Evolutionary conservation across 2,329 filamentous ascomycete genomes (phyloP).

Genomic region (Nemania abortiva): DNA sequence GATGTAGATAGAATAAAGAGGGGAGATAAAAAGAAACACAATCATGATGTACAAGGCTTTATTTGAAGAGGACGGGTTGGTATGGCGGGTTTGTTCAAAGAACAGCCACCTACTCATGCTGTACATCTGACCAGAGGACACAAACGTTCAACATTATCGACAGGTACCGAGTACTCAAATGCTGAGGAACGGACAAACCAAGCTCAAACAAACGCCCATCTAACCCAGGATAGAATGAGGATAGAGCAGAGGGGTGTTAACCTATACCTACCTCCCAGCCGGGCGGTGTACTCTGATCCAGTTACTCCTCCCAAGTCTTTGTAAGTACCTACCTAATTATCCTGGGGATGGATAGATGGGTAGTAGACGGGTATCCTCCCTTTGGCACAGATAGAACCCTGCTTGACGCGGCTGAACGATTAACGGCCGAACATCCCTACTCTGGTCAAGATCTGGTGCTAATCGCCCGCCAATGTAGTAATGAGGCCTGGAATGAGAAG

Average conservation of each 20-base stretch:
- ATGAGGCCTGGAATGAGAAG: background rate
- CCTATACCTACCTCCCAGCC: background rate
- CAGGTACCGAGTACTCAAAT: no score
- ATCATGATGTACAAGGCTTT: background rate
- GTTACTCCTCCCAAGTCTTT: background rate
- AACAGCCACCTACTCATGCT: background rate
- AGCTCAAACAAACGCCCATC: background rate
- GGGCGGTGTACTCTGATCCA: background rate
- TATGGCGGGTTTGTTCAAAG: background rate
- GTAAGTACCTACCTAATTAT: background rate
- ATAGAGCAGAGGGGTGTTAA: background rate
- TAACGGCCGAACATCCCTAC: background rate
- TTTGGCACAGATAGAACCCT: background rate
- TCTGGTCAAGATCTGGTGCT: background rate
- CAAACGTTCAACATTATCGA: background rate
- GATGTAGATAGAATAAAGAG: background rate
- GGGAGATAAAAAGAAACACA: background rate
- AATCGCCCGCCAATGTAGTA: no score
- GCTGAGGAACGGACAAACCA: background rate
- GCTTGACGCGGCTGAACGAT: constrained; percentile 19
- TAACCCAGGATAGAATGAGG: background rate
- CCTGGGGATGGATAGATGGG: no score
- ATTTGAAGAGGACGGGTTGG: background rate
- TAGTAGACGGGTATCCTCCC: background rate
- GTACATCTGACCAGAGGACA: background rate